phyloP scores from a whole-genome alignment of 192 early-diverging fungal genomes.

The Diversispora eburnea region DNA sequence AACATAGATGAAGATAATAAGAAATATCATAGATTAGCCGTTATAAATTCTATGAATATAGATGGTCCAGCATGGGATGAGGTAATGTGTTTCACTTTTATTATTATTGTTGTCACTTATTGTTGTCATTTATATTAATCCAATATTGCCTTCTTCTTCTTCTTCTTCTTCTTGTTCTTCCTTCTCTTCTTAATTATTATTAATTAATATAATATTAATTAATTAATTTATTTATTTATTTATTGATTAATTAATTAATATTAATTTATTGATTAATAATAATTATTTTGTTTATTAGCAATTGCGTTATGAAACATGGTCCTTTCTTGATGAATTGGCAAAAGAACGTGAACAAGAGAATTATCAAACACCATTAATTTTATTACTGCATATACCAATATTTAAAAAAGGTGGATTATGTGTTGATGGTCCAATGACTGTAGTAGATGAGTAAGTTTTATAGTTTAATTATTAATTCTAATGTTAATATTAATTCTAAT shows the following conservation, averaged over 20 bases:
- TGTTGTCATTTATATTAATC: too few relatives aligned
- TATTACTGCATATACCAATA: slow-evolving; percentile 61
- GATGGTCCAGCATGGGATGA: slow-evolving; percentile 44
- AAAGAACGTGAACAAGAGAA: slow-evolving; percentile 30
- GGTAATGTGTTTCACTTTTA: slow-evolving; percentile 8
- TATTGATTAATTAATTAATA: too few relatives aligned
- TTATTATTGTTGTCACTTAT: too few relatives aligned
- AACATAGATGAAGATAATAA: neutral
- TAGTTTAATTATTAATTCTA: neutral
- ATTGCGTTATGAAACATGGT: slow-evolving; percentile 54
- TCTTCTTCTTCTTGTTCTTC: too few relatives aligned
- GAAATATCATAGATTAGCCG: slow-evolving; percentile 28
- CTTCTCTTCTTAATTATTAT: too few relatives aligned
- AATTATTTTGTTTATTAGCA: neutral
- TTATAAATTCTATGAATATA: slow-evolving; percentile 41
- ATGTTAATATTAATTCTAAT: neutral
- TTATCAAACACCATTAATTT: slow-evolving; percentile 44
- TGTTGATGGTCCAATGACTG: slow-evolving; percentile 42
- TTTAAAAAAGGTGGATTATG: slow-evolving; percentile 55
- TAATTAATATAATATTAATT: neutral
- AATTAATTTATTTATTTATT: too few relatives aligned
- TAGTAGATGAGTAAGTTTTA: slow-evolving; percentile 32
- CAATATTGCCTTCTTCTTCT: too few relatives aligned
- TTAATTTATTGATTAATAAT: neutral
- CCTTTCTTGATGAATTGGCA: slow-evolving; percentile 44